phyloP scores from a whole-genome alignment of 768 basidiomycete species.

The Boletus reticulatus region DNA sequence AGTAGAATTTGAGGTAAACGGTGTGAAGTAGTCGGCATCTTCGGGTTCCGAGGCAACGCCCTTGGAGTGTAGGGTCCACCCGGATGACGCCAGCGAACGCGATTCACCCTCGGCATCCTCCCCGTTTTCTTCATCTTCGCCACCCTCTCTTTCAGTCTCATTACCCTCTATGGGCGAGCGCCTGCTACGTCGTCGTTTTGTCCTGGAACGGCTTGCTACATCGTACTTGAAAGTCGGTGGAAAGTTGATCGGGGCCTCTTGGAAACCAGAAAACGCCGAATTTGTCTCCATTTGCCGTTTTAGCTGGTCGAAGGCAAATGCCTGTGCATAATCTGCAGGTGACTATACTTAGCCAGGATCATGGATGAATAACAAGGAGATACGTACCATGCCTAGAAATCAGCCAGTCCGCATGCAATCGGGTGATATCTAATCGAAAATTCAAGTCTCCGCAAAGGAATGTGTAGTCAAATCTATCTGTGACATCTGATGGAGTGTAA shows the following conservation, averaged over 20 bases:
- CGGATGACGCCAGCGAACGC: slow-evolving; percentile 54
- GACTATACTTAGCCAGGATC: slow-evolving; percentile 6
- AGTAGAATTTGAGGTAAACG: slow-evolving; percentile 23
- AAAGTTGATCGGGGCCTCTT: slow-evolving; percentile 79
- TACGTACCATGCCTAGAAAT: slow-evolving; percentile 70
- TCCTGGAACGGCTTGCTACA: slow-evolving; percentile 56
- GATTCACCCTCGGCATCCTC: slow-evolving; percentile 47
- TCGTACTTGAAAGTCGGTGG: slow-evolving; percentile 96
- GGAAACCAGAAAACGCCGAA: slow-evolving; percentile 72
- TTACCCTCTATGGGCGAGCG: slow-evolving; percentile 39
- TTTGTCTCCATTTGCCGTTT: slow-evolving; percentile 69
- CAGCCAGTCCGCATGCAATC: slow-evolving; percentile 94
- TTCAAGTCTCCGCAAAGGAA: slow-evolving; percentile 93
- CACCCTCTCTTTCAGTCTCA: slow-evolving; percentile 38
- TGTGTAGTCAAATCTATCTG: slow-evolving; percentile 85
- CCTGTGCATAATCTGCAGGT: slow-evolving; percentile 71
- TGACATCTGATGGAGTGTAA: slow-evolving; percentile 50
- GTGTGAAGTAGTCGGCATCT: slow-evolving; percentile 41
- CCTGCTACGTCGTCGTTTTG: slow-evolving; percentile 36
- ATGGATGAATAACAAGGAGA: background rate
- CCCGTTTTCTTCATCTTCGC: slow-evolving; percentile 34
- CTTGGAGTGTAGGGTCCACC: slow-evolving; percentile 44
- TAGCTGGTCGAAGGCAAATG: slow-evolving; percentile 89
- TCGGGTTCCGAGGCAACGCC: slow-evolving; percentile 33
- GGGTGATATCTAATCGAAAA: slow-evolving; percentile 84